Evolutionary conservation across 1,139 yeast species (phyloP).

Genomic region (Magnusiomyces suaveolens): DNA sequence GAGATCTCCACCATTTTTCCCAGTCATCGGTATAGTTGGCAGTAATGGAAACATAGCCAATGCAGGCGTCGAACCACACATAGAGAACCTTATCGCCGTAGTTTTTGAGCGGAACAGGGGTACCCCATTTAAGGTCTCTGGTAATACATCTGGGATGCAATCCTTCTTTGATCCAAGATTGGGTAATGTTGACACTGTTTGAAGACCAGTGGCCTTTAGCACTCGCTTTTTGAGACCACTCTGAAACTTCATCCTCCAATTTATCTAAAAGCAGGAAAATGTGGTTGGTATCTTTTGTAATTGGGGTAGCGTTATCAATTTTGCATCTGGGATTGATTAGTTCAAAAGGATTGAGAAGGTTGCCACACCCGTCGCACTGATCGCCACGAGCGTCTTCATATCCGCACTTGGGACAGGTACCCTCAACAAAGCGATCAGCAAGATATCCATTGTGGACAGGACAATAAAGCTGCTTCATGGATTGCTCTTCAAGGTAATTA

Average conservation of each 20-base stretch:
- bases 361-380: slow-evolving; percentile 96
- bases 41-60: slow-evolving; percentile 92
- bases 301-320: slow-evolving; percentile 73
- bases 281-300: slow-evolving; percentile 73
- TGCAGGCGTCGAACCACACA: slow-evolving; percentile 98
- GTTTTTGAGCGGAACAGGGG: slow-evolving; percentile 79
- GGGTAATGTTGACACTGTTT: slow-evolving; percentile 78
- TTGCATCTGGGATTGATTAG: slow-evolving; percentile 92
- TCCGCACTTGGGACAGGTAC: slow-evolving; percentile 89
- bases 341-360: slow-evolving; percentile 81
- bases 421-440: slow-evolving; percentile 96
- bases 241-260: slow-evolving; percentile 60
- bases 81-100: slow-evolving; percentile 83
- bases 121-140: slow-evolving; percentile 96
- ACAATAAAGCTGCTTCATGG: slow-evolving; percentile 85
- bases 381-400: slow-evolving; percentile 98
- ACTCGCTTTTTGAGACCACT: slow-evolving; percentile 64
- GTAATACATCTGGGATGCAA: slow-evolving; percentile 92
- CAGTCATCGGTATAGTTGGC: slow-evolving; percentile 81
- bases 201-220: slow-evolving; percentile 81
- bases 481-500: slow-evolving; percentile 73
- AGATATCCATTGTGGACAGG: slow-evolving; percentile 80
- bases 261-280: slow-evolving; percentile 75
- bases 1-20: slow-evolving; percentile 89
- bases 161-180: slow-evolving; percentile 91